Base-by-base conservation (phyloP, 805 yeast genomes). In the Candida maris region DNA sequence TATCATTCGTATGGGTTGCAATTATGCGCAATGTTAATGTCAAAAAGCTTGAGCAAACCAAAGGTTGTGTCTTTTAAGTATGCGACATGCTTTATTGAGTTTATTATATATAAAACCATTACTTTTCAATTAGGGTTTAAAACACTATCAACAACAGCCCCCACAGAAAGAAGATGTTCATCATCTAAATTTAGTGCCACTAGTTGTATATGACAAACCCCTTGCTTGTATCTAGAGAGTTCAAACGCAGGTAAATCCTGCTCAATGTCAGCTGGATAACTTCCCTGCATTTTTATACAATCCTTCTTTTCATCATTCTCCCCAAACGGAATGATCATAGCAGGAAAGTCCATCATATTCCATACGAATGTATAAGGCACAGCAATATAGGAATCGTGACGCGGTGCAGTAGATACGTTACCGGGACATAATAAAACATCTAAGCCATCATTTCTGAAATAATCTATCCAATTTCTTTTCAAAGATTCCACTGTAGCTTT, bases 151-250 rank as follows among this genome's bases (percentile, higher is more conserved):
- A 37, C 30, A 5, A 12, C 25, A 19, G 32, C 27, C 13, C 34
- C 21, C 22, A 19, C 23, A 21, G 34, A 39, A 8, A 45, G 27
- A 18, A 43, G 30, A 49, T 77, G 77, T 49, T 80, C 86, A 44
- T 80, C 86, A 45, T 75, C 71, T 20, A 68, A 64, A 37, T 75
- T 65, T 41, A 67, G 64, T 16, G 81, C 78, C 5, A 78, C 73
- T 25, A 81, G 57, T 53, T 80, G 85, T n/a, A 81, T 60, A n/a
- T 77, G 75, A 6, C 73, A 77, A 0, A 81, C 76, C 21, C 78
- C 73, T 3, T 80, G 84, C 43, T 73, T 65, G 54, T 68, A 62
- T 45, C 71, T 72, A 32, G 58, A 69, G 3, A 79, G 70, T 38
- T 75, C 70, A 54, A 73, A 77, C 32, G 65, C 50, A n/a, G 39